Evolutionary conservation across 2,329 filamentous ascomycete species (phyloP), one percentile per base, ranked within the genome.

Genomic region (Fusarium clavum): DNA sequence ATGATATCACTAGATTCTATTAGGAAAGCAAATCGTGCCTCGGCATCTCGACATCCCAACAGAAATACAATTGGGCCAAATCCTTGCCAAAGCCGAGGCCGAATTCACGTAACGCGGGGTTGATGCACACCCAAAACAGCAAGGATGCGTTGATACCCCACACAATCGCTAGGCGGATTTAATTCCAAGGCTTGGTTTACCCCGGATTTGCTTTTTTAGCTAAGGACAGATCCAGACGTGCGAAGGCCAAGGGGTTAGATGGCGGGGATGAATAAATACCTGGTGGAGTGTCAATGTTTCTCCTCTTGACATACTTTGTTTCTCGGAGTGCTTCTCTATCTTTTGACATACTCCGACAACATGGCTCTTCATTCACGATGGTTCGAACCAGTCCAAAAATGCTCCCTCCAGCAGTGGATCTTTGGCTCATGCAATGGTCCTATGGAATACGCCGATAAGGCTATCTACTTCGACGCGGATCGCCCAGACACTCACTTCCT

Each of bases 401-500:
- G 81, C 73, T 87, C 86, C 3, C 75, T 88, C 8, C 86, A 84
- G 66, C 81, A 83, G 76, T 88, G 85, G 83, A 82, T 88, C 5
- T 88, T 89, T 47, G 84, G 81, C 11, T 84, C 85, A 0, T 79
- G 81, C 0, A 80, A 73, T 30, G 81, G 72, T 1, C 75, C 80
- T 2, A 77, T 88, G 25, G 29, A 60, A 6, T 61, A 71, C 9
- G 69, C 80, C 2, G 78, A 86, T 34, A 78, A 75, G 27, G 78
- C 80, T 45, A 78, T 82, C 38, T 87, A 90, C 68, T 82, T 93
- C 48, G 92, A 94, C 70, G 87, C 91, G 6, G 85, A 88, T 32
- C 82, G 85, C 1, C 91, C 93, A 3, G 87, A 92, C 8, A 89
- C 87, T 3, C 88, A 91, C 72, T 88, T 85, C 68, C 82, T 96